Base-by-base conservation (phyloP, 371 early-diverging fungal genomes). In the Rhizopus delemar region DNA sequence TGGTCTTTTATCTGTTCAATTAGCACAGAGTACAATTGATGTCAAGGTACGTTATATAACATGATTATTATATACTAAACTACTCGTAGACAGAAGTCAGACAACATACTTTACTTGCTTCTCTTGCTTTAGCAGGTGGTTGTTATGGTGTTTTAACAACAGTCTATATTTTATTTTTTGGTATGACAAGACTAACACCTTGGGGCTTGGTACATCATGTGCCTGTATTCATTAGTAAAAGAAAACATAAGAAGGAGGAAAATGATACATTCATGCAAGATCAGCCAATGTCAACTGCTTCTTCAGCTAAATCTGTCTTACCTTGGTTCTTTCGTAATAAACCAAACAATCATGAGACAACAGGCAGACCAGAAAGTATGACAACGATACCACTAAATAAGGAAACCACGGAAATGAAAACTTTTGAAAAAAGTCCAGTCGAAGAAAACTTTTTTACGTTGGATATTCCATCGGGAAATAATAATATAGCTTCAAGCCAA, bases 61-160 rank as follows among this genome's bases (percentile, higher is more conserved):
- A 13, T 3, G 15, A 34, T 49, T 22, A 9, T 32, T 13, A 3
- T 11, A 43, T 39, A 8, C 2, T 11, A n/a, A 4, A 48, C 8
- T 29, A 8, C 9, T 48, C 8, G 8, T 48, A 77, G 74, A 68
- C 72, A 8, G 78, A 77, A 53, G 62, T 72, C 3, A 56, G 73
- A 41, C 72, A 74, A 36, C 70, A 77, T 45, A 74, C 78, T 8
- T n/a, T 70, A 1, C 53, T 77, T n/a, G 62, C 69, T 33, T 58
- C 69, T 5, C 52, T 77, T 43, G 74, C 78, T 15, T 53, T 77
- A 22, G 72, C 67, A 29, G 78, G 78, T 65, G 78, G 78, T 54
- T 68, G 70, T 5, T 74, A 72, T 41, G 75, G 75, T 51, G 58
- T 74, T 9, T 36, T 74, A 11, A 77, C 70, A 2, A 74, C 73